These are phyloP conservation scores for Rhizopus sp. DNA, from an alignment of 371 early-diverging fungal genomes.

Conservation along the genomic window DNA sequence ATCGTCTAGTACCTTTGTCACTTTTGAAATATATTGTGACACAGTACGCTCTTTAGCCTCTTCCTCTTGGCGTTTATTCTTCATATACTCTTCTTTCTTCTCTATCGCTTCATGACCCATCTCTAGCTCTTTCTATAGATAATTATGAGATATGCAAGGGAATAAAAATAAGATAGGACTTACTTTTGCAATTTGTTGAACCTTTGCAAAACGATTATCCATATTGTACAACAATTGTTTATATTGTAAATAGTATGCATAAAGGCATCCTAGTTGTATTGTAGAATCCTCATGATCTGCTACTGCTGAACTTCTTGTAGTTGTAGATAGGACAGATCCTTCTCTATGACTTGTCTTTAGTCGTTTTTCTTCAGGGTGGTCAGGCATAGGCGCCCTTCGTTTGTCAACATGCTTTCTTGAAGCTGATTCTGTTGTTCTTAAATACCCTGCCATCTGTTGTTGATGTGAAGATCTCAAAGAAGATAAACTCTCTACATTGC, in stretches of 20 bases:
- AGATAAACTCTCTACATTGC: neutral
- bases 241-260: neutral
- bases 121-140: neutral
- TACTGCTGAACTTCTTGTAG: neutral
- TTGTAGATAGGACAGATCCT: neutral
- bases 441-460: neutral
- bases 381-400: neutral
- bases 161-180: no score
- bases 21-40: neutral
- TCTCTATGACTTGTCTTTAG: neutral
- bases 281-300: neutral
- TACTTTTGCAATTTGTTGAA: neutral
- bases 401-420: neutral
- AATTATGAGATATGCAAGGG: neutral
- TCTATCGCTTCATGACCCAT: slow-evolving; percentile 2
- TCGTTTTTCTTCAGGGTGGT: neutral
- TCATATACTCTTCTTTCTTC: neutral
- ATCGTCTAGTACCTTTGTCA: neutral
- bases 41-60: neutral
- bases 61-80: neutral
- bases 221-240: neutral
- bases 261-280: neutral
- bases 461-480: neutral
- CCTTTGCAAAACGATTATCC: neutral
- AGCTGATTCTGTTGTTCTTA: neutral